Percentiles rank a stretch among this genome's conserved stretches.
Conservation (phyloP, 495 filamentous ascomycete species). For the Parachaetomium inaequale region DNA sequence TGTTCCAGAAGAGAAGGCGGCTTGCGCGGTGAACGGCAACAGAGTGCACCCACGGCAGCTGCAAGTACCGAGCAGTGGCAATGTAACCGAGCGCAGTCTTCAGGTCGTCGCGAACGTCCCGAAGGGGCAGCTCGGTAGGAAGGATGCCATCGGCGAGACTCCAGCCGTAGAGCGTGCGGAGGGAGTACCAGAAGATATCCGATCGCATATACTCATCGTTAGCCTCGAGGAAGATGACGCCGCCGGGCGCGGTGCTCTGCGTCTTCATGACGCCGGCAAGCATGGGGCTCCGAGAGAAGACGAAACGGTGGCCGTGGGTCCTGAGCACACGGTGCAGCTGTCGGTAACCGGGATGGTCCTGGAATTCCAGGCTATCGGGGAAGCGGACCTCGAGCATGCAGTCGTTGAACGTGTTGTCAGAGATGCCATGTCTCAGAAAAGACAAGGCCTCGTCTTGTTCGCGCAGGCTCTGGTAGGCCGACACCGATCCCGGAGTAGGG, state of each 20-base stretch:
- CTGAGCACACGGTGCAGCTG: slow-evolving; percentile 35
- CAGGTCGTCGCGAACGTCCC: slow-evolving; percentile 40
- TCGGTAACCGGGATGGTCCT: slow-evolving; percentile 45
- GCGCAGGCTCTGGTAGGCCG: slow-evolving; percentile 14
- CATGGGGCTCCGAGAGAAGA: slow-evolving; percentile 49
- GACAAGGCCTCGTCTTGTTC: slow-evolving; percentile 38
- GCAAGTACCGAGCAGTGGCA: slow-evolving; percentile 49
- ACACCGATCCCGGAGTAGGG: not conserved
- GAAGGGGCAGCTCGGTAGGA: slow-evolving; percentile 20
- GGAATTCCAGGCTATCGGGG: slow-evolving; percentile 35
- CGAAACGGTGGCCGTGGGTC: slow-evolving; percentile 49
- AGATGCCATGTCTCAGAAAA: slow-evolving; percentile 39
- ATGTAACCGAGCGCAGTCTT: slow-evolving; percentile 51
- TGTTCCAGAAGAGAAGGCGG: slow-evolving; percentile 50
- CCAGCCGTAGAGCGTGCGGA: slow-evolving; percentile 51
- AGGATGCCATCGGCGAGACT: slow-evolving; percentile 18
- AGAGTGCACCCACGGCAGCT: slow-evolving; percentile 41
- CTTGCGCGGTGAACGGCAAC: slow-evolving; percentile 47
- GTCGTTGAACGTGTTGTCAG: slow-evolving; percentile 43
- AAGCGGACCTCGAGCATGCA: slow-evolving; percentile 48
- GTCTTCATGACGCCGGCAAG: slow-evolving; percentile 30
- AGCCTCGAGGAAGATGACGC: slow-evolving; percentile 41
- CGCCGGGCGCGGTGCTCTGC: slow-evolving; percentile 19
- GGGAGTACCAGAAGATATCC: slow-evolving; percentile 45
- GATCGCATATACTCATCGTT: slow-evolving; percentile 48